Percentiles rank a stretch among this genome's conserved stretches.
These are phyloP conservation scores for Pyrenopolyporus hunteri DNA, from an alignment of 495 filamentous ascomycete species.

Conservation along the genomic window DNA sequence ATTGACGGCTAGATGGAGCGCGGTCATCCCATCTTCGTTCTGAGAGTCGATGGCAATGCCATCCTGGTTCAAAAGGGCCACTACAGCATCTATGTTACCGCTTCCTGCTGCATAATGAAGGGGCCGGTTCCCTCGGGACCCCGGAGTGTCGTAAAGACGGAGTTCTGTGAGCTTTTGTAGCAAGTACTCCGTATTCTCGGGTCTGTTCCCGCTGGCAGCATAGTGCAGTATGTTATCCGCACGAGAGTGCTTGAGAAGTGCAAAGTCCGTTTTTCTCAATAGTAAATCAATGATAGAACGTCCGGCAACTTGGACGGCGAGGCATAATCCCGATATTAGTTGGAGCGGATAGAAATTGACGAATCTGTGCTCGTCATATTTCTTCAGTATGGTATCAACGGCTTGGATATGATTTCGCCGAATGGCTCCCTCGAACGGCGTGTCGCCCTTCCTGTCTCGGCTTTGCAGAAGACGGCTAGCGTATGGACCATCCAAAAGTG, in stretches of 20 bases:
- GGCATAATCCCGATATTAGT: constrained; percentile 13
- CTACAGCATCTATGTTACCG: constrained; percentile 22
- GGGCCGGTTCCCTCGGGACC: constrained; percentile 5
- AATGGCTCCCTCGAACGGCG: constrained; percentile 29
- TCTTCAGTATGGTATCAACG: constrained; percentile 24
- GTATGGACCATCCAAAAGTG: constrained; percentile 22
- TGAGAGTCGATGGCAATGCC: constrained; percentile 10
- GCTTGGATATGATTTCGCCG: constrained; percentile 31
- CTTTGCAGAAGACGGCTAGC: constrained; percentile 7
- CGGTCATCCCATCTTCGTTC: constrained; percentile 16
- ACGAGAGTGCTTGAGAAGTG: neutral
- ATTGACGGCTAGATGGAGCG: constrained; percentile 11
- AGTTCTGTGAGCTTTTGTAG: constrained; percentile 16
- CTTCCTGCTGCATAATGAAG: constrained; percentile 28
- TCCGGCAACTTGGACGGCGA: constrained; percentile 12
- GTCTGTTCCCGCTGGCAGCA: constrained; percentile 22
- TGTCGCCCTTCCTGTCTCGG: constrained; percentile 22
- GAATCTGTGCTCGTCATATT: constrained; percentile 13
- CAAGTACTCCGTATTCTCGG: constrained; percentile 25
- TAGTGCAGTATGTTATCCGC: constrained; percentile 13
- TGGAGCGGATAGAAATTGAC: constrained; percentile 12
- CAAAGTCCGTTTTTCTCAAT: neutral
- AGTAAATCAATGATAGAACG: constrained; percentile 15
- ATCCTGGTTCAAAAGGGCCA: constrained; percentile 7
- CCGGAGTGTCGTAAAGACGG: constrained; percentile 6